phyloP scores from a whole-genome alignment of 2,329 filamentous ascomycete species.

The Pseudopithomyces maydicus region DNA sequence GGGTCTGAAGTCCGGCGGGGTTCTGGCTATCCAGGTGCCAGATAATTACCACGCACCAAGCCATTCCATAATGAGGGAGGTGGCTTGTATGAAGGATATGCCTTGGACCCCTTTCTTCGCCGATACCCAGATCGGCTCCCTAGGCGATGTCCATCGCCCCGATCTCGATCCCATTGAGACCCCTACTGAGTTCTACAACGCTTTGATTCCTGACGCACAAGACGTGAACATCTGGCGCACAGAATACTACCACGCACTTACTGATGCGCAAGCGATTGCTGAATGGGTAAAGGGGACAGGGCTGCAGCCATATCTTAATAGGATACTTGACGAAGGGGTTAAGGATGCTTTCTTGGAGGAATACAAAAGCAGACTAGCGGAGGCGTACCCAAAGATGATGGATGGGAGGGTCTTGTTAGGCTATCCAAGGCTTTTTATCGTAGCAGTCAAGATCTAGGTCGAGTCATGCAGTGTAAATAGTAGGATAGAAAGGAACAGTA shows the following conservation, averaged over 20 bases:
- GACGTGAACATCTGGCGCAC: conserved; percentile 61
- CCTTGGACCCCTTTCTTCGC: conserved; percentile 47
- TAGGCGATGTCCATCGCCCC: conserved; percentile 23
- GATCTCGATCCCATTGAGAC: conserved; percentile 57
- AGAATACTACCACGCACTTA: conserved; percentile 58
- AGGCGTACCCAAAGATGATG: conserved; percentile 49
- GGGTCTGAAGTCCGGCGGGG: conserved; percentile 50
- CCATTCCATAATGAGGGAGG: conserved; percentile 57
- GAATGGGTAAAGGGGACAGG: conserved; percentile 66
- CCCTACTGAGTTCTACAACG: conserved; percentile 55
- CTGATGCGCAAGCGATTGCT: conserved; percentile 56
- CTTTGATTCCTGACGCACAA: conserved; percentile 45
- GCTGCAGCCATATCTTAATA: conserved; percentile 60
- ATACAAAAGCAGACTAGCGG: conserved; percentile 54
- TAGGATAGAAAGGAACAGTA: no score
- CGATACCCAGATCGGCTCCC: conserved; percentile 20
- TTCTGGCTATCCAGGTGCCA: conserved; percentile 61
- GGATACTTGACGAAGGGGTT: conserved; percentile 46
- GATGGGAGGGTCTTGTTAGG: conserved; percentile 61
- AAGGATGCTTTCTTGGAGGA: conserved; percentile 51
- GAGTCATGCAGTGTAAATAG: background rate
- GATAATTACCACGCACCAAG: conserved; percentile 58
- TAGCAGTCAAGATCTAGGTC: conserved; percentile 42
- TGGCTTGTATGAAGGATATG: conserved; percentile 32
- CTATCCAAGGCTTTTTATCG: conserved; percentile 64